phyloP scores from a whole-genome alignment of 352 stramenopile species.

The Globisporangium acanthophoron region DNA sequence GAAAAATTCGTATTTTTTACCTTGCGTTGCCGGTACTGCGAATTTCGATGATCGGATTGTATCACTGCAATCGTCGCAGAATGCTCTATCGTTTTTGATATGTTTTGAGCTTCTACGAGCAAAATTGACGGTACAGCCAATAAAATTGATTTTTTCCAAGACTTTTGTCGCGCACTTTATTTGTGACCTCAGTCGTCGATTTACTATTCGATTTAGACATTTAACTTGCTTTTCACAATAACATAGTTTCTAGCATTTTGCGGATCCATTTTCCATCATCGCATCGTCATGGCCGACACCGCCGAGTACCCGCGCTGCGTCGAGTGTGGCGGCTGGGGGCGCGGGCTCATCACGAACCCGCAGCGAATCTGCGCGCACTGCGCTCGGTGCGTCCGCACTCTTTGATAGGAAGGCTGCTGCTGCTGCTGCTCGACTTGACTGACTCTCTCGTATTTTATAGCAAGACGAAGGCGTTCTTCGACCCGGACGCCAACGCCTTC shows the following conservation, averaged over 20 bases:
- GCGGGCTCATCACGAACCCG: slow-evolving; percentile 67
- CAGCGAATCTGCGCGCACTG: slow-evolving; percentile 74
- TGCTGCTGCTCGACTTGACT: not conserved
- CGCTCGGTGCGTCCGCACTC: slow-evolving; percentile 27
- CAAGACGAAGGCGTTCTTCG: slow-evolving; percentile 67
- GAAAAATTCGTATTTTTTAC: no score
- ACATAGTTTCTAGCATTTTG: no score
- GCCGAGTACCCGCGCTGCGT: slow-evolving; percentile 51
- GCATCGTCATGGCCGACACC: not conserved
- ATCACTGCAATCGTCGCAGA: no score
- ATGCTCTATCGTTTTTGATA: no score
- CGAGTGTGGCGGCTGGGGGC: slow-evolving; percentile 60
- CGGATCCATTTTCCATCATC: no score
- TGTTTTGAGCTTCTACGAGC: no score
- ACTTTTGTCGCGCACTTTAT: no score
- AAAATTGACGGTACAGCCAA: no score
- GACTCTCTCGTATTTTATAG: not conserved
- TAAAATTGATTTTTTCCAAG: no score
- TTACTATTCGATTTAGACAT: no score
- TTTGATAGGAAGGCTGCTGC: not conserved
- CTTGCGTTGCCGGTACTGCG: no score
- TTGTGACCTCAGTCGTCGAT: not conserved
- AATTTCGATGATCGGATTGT: no score
- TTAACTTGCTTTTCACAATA: slow-evolving; percentile 2
- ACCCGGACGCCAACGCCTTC: slow-evolving; percentile 58